Evolutionary conservation across 192 early-diverging fungal genomes (phyloP), one percentile per base, ranked within the genome.

Genomic region (Phlyctochytrium planicorne): DNA sequence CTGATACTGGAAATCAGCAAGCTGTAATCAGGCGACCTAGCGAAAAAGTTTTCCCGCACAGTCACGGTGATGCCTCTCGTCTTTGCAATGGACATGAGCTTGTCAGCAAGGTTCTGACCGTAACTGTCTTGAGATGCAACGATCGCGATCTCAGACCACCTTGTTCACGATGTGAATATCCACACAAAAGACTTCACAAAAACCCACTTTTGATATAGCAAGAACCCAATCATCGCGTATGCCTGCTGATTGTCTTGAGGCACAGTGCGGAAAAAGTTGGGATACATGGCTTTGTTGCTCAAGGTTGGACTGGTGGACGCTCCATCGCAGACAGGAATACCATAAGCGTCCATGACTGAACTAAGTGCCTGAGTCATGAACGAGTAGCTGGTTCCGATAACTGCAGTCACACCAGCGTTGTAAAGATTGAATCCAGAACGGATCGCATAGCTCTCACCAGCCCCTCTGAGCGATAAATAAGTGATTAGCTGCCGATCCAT

Each of bases 211-310:
- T 50, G 59, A 1, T 35, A 33, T 1, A 52, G 17, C 17, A 78
- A 20, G 10, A 71, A 62, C 16, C 53, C 52, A 37, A 74, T 31
- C 34, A 75, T 73, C 2, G 74, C 69, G 35, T 60, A 24, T 1
- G 69, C 70, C 2, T 62, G 65, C n/a, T 65, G n/a, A 20, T 66
- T 65, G 64, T 80, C 78, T 32, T 66, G 37, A 2, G 75, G 63
- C 20, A 77, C 34, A 2, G 72, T 72, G 10, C 78, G 67, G 57
- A 77, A 80, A 40, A 80, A 80, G 61, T 73, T 73, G 62, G 75
- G 73, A 53, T 68, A 77, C 23, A 24, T 30, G 25, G 17, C 16
- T 56, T 75, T 76, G 53, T 53, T 23, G 2, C 59, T 64, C 25
- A 80, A 62, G 31, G 24, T 57, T 17, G 63, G 36, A 24, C 37